These are phyloP conservation scores for Termitomyces sp. DNA, from an alignment of 768 basidiomycete genomes.

Conservation along the genomic window DNA sequence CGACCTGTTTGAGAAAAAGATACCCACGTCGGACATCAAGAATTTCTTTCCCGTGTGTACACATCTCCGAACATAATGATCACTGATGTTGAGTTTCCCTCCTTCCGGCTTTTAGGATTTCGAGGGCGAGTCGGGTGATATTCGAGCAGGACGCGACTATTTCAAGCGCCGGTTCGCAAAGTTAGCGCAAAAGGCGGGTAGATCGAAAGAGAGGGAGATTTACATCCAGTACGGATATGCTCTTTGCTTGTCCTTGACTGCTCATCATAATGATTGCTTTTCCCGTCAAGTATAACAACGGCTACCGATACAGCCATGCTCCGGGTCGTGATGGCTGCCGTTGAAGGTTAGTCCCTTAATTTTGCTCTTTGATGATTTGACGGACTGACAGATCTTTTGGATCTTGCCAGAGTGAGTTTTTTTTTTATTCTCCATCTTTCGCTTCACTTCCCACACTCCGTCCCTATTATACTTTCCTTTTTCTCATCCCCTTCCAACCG, in stretches of 20 bases:
- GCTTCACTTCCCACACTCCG: constrained; percentile 12
- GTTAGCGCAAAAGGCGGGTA: constrained; percentile 79
- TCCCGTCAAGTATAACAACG: constrained; percentile 62
- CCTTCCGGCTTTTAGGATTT: constrained; percentile 55
- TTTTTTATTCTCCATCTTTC: constrained; percentile 16
- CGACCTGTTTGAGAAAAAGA: constrained; percentile 86
- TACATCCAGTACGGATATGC: constrained; percentile 67
- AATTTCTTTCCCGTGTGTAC: constrained; percentile 76
- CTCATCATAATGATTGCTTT: neutral
- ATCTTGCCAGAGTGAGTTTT: constrained; percentile 59
- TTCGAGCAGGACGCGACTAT: constrained; percentile 77
- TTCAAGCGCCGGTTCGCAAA: constrained; percentile 83
- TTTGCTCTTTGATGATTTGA: neutral
- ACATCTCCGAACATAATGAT: neutral
- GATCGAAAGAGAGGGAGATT: constrained; percentile 83
- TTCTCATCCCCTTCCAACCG: constrained; percentile 10
- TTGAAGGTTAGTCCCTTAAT: constrained; percentile 64
- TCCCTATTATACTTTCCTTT: constrained; percentile 4
- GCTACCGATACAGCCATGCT: constrained; percentile 88
- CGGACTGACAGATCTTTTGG: constrained; percentile 1
- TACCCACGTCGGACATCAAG: constrained; percentile 75
- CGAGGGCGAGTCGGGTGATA: constrained; percentile 71
- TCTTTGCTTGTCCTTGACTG: neutral
- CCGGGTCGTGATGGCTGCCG: constrained; percentile 91
- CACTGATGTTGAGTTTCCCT: neutral